Conservation (phyloP, 1,284 basidiomycete species). For the Exobasidium cylindrosporum region DNA sequence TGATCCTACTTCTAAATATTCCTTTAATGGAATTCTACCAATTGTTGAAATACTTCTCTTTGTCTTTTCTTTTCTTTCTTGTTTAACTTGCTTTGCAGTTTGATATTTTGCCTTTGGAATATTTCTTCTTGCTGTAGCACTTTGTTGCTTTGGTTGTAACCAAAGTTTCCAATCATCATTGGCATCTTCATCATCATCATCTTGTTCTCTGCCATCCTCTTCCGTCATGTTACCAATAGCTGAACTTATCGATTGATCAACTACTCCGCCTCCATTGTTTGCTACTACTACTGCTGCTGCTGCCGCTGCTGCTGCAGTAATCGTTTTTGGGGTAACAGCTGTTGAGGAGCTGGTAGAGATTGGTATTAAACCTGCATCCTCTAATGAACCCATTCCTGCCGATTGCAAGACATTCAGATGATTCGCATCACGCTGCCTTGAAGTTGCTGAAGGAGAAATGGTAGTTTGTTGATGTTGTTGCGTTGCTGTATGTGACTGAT, state of each 20-base stretch:
- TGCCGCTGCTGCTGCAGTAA: not conserved
- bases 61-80: conserved; percentile 14
- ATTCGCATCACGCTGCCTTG: not conserved
- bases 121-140: not conserved
- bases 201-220: not conserved
- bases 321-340: not conserved
- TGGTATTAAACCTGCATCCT: not conserved
- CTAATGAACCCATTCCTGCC: not conserved
- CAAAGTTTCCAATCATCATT: conserved; percentile 2
- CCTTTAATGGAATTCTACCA: conserved; percentile 35
- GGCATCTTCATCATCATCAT: not conserved
- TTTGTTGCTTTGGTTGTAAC: not conserved
- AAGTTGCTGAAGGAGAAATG: not conserved
- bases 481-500: too few relatives aligned
- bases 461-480: not conserved
- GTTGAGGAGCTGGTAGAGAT: not conserved
- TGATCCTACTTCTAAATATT: conserved; percentile 34
- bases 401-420: not conserved
- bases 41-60: conserved; percentile 37
- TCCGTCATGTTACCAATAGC: not conserved
- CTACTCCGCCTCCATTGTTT: not conserved
- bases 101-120: conserved; percentile 2
- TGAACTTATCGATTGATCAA: not conserved
- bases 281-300: not conserved
- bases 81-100: conserved; percentile 1